Evolutionary conservation across 306 rosid genomes (phyloP).

Genomic region (Cajanus cajan): DNA sequence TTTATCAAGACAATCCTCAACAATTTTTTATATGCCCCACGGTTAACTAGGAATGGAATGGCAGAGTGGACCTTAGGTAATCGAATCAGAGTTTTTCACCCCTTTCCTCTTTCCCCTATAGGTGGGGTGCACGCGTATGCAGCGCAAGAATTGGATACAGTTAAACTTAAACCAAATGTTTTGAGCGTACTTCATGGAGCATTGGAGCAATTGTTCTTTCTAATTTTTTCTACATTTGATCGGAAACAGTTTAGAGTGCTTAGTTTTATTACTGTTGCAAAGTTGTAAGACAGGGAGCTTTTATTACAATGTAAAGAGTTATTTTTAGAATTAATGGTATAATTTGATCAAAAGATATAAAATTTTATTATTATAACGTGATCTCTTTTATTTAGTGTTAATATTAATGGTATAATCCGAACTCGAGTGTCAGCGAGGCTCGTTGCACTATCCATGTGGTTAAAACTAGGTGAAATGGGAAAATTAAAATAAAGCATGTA

Average conservation of each 20-base stretch:
- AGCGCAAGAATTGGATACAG: not conserved
- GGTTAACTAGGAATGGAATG: conserved; percentile 8
- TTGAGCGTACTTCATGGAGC: not conserved
- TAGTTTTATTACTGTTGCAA: not conserved
- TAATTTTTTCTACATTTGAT: not conserved
- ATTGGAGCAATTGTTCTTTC: not conserved
- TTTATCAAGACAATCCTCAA: conserved; percentile 6
- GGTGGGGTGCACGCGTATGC: not conserved
- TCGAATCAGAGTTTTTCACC: not conserved
- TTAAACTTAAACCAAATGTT: not conserved
- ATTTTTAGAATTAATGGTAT: conserved; percentile 8
- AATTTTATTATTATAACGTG: not conserved
- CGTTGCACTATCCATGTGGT: too few relatives aligned
- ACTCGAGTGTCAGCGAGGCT: too few relatives aligned
- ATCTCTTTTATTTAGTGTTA: not conserved
- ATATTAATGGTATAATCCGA: too few relatives aligned
- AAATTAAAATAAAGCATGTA: too few relatives aligned
- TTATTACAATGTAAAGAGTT: conserved; percentile 6
- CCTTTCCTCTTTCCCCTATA: not conserved
- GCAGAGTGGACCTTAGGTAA: not conserved
- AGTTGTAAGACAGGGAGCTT: conserved; percentile 8
- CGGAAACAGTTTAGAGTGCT: not conserved
- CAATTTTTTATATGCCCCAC: not conserved
- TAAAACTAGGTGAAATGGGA: too few relatives aligned
- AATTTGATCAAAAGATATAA: not conserved